Percentiles rank a stretch among this genome's conserved stretches.
Evolutionary conservation across 1,139 yeast species (phyloP).

Genomic region (Sugiyamaella castrensis): DNA sequence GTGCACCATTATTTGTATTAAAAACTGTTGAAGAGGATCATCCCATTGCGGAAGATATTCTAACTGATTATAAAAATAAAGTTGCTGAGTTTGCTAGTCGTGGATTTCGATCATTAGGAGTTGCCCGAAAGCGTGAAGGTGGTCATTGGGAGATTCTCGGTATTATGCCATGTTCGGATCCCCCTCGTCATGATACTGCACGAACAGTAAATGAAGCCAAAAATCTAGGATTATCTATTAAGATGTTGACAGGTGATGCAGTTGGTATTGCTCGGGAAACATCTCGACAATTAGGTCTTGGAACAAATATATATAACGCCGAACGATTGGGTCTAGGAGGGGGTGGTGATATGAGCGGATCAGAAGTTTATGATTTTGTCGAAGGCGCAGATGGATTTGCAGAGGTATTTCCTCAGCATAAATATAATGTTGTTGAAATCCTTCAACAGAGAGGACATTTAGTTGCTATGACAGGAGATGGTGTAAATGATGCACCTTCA

Average conservation of each 20-base stretch:
- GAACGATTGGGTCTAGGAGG: constrained; percentile 70
- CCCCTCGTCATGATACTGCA: constrained; percentile 73
- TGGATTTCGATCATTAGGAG: constrained; percentile 74
- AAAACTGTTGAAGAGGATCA: constrained; percentile 70
- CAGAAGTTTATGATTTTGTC: constrained; percentile 71
- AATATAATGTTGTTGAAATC: constrained; percentile 75
- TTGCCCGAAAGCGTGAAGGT: constrained; percentile 69
- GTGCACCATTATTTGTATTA: constrained; percentile 69
- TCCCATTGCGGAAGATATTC: constrained; percentile 51
- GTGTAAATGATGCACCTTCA: constrained; percentile 78
- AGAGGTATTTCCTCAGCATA: constrained; percentile 80
- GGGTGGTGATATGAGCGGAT: constrained; percentile 73
- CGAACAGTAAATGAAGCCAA: constrained; percentile 65
- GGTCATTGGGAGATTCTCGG: constrained; percentile 67
- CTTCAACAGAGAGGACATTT: constrained; percentile 74
- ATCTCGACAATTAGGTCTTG: constrained; percentile 66
- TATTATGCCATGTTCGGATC: constrained; percentile 72
- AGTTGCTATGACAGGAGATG: constrained; percentile 83
- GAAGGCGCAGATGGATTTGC: constrained; percentile 81
- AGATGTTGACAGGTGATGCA: constrained; percentile 76
- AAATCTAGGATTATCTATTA: constrained; percentile 61
- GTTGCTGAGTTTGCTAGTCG: constrained; percentile 71
- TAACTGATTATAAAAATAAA: constrained; percentile 64
- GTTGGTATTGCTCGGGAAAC: constrained; percentile 74
- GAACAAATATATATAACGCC: constrained; percentile 69